Evolutionary conservation across 257 asterid genomes (phyloP).

Genomic region (Cordia subcordata): DNA sequence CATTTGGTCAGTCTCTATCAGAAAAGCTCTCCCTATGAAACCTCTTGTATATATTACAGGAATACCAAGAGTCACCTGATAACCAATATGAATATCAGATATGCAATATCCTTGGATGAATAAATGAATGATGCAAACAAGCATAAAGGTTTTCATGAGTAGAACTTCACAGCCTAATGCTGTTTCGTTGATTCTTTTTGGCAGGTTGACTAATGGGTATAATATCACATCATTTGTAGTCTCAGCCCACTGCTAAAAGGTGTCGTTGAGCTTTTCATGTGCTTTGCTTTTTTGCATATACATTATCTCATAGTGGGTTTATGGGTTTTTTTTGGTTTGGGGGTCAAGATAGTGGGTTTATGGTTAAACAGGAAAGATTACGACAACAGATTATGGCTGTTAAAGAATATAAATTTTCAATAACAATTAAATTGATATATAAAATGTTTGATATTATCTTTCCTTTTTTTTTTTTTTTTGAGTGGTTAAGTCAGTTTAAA

Average conservation of each 20-base stretch:
- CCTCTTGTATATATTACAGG: slow-evolving; percentile 52
- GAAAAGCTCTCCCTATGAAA: slow-evolving; percentile 64
- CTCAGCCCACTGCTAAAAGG: slow-evolving; percentile 35
- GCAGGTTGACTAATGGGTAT: slow-evolving; percentile 1
- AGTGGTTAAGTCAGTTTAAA: no score
- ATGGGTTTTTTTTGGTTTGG: no score
- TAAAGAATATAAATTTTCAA: no score
- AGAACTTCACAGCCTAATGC: slow-evolving; percentile 3
- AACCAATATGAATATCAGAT: slow-evolving; percentile 44
- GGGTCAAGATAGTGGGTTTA: slow-evolving; percentile 10
- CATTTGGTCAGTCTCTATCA: slow-evolving; percentile 41
- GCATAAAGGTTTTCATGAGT: slow-evolving; percentile 38
- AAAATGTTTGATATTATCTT: no score
- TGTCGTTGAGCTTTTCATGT: slow-evolving; percentile 14
- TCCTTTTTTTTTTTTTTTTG: no score
- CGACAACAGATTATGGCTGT: slow-evolving; percentile 3
- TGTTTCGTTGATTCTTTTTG: no score
- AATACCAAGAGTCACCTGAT: slow-evolving; percentile 53
- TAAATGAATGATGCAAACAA: slow-evolving; percentile 23
- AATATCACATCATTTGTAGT: slow-evolving; percentile 14
- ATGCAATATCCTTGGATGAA: slow-evolving; percentile 20
- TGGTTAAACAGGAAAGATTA: slow-evolving; percentile 6
- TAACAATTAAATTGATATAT: no score
- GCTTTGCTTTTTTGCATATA: slow-evolving; percentile 13
- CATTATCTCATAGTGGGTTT: no score